Percentiles rank a stretch among this genome's conserved stretches.
Conservation (phyloP, 768 basidiomycete genomes). For the Grammothele lineata region DNA sequence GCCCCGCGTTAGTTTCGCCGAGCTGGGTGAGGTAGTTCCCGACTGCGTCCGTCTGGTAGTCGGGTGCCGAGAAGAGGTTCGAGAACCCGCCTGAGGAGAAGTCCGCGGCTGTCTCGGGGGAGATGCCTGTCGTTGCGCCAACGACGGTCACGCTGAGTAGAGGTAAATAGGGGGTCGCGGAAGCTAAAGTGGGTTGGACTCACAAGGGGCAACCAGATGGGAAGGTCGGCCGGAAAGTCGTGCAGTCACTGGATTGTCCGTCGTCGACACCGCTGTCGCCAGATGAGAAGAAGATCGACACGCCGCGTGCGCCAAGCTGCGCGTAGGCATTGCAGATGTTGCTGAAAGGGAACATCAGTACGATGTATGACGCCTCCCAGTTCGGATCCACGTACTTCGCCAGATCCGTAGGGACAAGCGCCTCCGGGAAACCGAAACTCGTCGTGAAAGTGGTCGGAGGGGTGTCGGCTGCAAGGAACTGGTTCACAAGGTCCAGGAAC, state of each 20-base stretch:
- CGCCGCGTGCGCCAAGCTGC: conserved; percentile 31
- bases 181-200: background rate
- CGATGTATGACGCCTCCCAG: background rate
- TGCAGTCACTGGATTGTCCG: conserved; percentile 20
- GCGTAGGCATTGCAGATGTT: conserved; percentile 29
- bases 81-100: conserved; percentile 34
- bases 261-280: conserved; percentile 33
- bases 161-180: too few species aligned
- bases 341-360: conserved; percentile 8
- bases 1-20: conserved; percentile 24
- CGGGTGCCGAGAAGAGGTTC: conserved; percentile 26
- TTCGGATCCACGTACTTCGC: conserved; percentile 39
- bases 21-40: conserved; percentile 30
- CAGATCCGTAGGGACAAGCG: conserved; percentile 3
- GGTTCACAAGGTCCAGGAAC: conserved; percentile 29
- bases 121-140: conserved; percentile 27
- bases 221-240: conserved; percentile 30
- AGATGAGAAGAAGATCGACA: conserved; percentile 31
- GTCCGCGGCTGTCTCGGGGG: conserved; percentile 28
- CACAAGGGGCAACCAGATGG: conserved; percentile 31
- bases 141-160: conserved; percentile 27
- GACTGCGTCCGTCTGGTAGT: conserved; percentile 37
- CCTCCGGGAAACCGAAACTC: conserved; percentile 37
- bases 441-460: conserved; percentile 30
- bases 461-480: conserved; percentile 14